Evolutionary conservation across 2,329 filamentous ascomycete species (phyloP).

Genomic region (Amauroascus niger): DNA sequence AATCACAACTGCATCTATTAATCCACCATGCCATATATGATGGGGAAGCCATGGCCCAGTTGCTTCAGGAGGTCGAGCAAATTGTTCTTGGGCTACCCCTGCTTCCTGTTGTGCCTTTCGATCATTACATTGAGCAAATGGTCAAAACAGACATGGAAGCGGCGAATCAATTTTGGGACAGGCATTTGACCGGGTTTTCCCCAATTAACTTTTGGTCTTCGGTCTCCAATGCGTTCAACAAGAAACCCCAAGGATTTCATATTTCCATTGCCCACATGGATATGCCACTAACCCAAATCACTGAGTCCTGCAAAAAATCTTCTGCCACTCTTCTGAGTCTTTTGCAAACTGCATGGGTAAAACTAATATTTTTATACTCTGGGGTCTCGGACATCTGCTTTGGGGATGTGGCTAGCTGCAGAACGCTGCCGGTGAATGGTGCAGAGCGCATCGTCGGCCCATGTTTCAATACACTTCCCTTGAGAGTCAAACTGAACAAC

Average conservation of each 20-base stretch:
- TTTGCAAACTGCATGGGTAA: slow-evolving; percentile 64
- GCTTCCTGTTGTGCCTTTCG: slow-evolving; percentile 46
- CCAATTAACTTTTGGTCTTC: slow-evolving; percentile 30
- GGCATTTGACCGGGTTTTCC: slow-evolving; percentile 45
- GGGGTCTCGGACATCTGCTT: slow-evolving; percentile 63
- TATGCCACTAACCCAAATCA: slow-evolving; percentile 22
- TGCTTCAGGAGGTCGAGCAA: slow-evolving; percentile 62
- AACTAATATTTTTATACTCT: slow-evolving; percentile 50
- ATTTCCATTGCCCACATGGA: slow-evolving; percentile 19
- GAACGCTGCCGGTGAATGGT: slow-evolving; percentile 55
- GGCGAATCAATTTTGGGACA: slow-evolving; percentile 57
- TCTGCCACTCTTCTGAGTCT: slow-evolving; percentile 56
- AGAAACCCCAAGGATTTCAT: not conserved
- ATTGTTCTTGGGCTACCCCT: slow-evolving; percentile 44
- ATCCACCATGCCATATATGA: slow-evolving; percentile 84
- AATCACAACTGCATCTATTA: slow-evolving; percentile 34
- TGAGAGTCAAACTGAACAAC: slow-evolving; percentile 49
- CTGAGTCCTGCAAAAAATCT: slow-evolving; percentile 43
- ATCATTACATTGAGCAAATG: slow-evolving; percentile 54
- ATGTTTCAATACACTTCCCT: slow-evolving; percentile 81
- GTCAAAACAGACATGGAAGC: slow-evolving; percentile 40
- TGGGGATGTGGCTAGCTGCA: slow-evolving; percentile 74
- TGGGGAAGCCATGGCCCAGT: slow-evolving; percentile 60
- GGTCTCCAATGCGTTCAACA: not conserved
- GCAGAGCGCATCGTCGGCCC: slow-evolving; percentile 70